Percentiles rank a stretch among this genome's conserved stretches.
Evolutionary conservation across 148 eudicot species (phyloP).

Genomic region (Cornus kousa): DNA sequence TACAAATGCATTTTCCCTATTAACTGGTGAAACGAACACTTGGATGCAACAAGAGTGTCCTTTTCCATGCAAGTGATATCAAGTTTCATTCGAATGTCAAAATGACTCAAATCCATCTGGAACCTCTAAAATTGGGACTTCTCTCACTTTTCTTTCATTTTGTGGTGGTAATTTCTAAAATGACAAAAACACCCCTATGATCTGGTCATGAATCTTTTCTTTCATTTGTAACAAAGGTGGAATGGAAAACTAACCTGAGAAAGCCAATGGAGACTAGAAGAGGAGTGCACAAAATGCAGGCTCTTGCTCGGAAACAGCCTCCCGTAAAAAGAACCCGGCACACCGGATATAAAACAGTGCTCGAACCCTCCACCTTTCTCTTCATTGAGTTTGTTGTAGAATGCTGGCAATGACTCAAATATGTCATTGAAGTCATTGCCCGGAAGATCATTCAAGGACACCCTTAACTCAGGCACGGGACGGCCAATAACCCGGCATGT

Average conservation of each 20-base stretch:
- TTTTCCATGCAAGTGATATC: too few species aligned
- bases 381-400: slow-evolving; percentile 21
- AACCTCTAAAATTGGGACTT: too few species aligned
- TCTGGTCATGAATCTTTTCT: too few species aligned
- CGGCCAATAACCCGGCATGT: slow-evolving; percentile 8
- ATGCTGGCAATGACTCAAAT: slow-evolving; percentile 32
- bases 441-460: slow-evolving; percentile 63
- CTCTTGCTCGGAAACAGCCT: slow-evolving; percentile 49
- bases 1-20: too few species aligned
- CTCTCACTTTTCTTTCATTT: too few species aligned
- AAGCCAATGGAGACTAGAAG: slow-evolving; percentile 80
- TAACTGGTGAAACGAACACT: too few species aligned
- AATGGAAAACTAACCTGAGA: slow-evolving; percentile 49
- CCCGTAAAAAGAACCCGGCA: slow-evolving; percentile 64
- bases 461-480: slow-evolving; percentile 35
- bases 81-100: too few species aligned
- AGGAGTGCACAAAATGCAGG: slow-evolving; percentile 72
- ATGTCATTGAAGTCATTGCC: slow-evolving; percentile 66
- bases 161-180: too few species aligned
- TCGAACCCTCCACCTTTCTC: slow-evolving; percentile 31
- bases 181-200: too few species aligned
- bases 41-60: too few species aligned
- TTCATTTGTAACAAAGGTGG: too few species aligned
- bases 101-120: too few species aligned
- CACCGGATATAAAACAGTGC: slow-evolving; percentile 40